Conservation (phyloP, 1,284 basidiomycete genomes). For the Apiotrichum siamense region DNA sequence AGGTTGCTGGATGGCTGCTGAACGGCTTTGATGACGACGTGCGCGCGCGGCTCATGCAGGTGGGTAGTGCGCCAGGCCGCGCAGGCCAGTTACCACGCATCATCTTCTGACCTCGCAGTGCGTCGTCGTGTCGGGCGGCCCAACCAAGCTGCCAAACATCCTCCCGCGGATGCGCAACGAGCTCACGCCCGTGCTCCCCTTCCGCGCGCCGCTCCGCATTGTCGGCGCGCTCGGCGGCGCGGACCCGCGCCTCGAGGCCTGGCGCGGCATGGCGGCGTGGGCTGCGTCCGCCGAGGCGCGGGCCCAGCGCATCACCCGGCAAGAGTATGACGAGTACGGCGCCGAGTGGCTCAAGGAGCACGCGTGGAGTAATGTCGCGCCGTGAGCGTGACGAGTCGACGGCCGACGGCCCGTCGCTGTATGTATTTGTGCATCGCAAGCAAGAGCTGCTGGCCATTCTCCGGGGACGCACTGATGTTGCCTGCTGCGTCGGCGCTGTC, state of each 20-base stretch:
- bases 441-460: too few relatives aligned
- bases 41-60: conserved; percentile 56
- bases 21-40: conserved; percentile 68
- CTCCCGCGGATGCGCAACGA: conserved; percentile 61
- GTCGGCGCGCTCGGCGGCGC: conserved; percentile 49
- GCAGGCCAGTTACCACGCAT: not conserved
- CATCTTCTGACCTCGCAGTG: too few relatives aligned
- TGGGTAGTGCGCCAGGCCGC: conserved; percentile 24
- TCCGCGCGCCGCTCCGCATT: conserved; percentile 64
- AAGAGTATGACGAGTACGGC: conserved; percentile 88
- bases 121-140: conserved; percentile 83
- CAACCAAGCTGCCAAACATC: conserved; percentile 70
- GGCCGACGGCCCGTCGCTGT: not conserved
- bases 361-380: conserved; percentile 47
- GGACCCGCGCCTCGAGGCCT: conserved; percentile 73
- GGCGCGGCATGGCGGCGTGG: conserved; percentile 88
- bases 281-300: conserved; percentile 59
- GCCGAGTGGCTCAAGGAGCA: conserved; percentile 61
- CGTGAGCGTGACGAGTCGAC: conserved; percentile 9
- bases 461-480: too few relatives aligned
- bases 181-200: conserved; percentile 72
- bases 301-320: conserved; percentile 58
- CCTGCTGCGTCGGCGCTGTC: too few relatives aligned
- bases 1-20: conserved; percentile 80
- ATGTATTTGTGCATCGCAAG: too few relatives aligned